phyloP scores from a whole-genome alignment of 345 rosid species.

The Atalantia buxifolia region DNA sequence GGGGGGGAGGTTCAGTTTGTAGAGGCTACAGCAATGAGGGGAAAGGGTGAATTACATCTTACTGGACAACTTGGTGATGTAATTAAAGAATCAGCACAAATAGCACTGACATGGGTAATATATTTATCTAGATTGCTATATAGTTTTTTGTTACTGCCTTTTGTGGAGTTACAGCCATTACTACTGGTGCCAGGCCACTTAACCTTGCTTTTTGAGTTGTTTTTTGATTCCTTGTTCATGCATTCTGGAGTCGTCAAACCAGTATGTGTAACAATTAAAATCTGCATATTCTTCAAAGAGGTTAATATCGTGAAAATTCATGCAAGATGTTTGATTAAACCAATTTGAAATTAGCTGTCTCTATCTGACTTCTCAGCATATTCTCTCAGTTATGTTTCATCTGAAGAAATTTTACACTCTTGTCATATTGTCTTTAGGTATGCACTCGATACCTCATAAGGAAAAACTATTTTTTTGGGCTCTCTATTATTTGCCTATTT shows the following conservation, averaged over 20 bases:
- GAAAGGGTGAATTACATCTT: constrained; percentile 92
- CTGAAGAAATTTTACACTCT: not conserved
- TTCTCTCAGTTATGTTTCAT: not conserved
- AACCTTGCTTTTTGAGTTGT: not conserved
- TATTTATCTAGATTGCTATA: not conserved
- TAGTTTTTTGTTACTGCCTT: not conserved
- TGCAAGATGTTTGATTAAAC: not conserved
- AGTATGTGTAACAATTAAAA: not conserved
- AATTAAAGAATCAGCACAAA: constrained; percentile 95
- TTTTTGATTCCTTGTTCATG: not conserved
- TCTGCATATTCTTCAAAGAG: not conserved
- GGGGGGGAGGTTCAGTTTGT: constrained; percentile 99
- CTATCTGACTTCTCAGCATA: not conserved
- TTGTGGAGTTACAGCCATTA: not conserved
- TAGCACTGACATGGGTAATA: constrained; percentile 96
- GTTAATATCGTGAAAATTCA: not conserved
- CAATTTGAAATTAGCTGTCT: not conserved
- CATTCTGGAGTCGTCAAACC: not conserved
- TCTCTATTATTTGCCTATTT: not conserved
- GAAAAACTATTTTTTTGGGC: not conserved
- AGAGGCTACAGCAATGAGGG: constrained; percentile 87
- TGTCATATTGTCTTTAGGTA: not conserved
- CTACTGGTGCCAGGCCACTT: not conserved
- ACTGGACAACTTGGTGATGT: constrained; percentile 99
- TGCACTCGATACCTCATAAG: not conserved